Conservation (phyloP, 805 yeast species). For the Monosporozyma unispora region DNA sequence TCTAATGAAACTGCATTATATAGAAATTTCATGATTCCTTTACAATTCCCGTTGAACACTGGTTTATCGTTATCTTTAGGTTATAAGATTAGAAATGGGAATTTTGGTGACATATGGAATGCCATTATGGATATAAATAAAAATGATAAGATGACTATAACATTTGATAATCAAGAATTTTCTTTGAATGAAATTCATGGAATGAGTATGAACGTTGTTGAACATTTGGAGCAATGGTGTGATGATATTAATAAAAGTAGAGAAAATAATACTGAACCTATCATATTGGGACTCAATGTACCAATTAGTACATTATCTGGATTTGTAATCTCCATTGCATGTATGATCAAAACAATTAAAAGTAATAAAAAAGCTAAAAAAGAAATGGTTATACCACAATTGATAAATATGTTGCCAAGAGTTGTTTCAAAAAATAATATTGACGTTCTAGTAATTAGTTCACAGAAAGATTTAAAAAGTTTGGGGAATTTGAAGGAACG, state of each 20-base stretch:
- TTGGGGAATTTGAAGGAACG: conserved; percentile 22
- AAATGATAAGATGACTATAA: conserved; percentile 1
- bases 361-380: conserved; percentile 7
- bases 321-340: conserved; percentile 35
- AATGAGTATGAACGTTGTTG: conserved; percentile 13
- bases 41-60: conserved; percentile 56
- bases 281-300: conserved; percentile 24
- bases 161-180: not conserved
- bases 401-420: conserved; percentile 31
- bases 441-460: conserved; percentile 28
- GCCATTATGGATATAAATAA: conserved; percentile 32
- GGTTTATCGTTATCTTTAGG: conserved; percentile 60
- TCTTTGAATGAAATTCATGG: conserved; percentile 18
- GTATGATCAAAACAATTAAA: conserved; percentile 33
- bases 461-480: conserved; percentile 18
- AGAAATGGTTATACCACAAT: conserved; percentile 27
- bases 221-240: conserved; percentile 4
- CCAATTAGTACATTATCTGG: conserved; percentile 28
- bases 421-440: conserved; percentile 12
- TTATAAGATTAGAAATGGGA: conserved; percentile 66
- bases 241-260: conserved; percentile 6
- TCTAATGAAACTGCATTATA: conserved; percentile 66
- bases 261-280: not conserved
- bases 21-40: conserved; percentile 66
- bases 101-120: conserved; percentile 65